These are phyloP conservation scores for Malus hybrid DNA, from an alignment of 331 rosid genomes.

Conservation along the genomic window DNA sequence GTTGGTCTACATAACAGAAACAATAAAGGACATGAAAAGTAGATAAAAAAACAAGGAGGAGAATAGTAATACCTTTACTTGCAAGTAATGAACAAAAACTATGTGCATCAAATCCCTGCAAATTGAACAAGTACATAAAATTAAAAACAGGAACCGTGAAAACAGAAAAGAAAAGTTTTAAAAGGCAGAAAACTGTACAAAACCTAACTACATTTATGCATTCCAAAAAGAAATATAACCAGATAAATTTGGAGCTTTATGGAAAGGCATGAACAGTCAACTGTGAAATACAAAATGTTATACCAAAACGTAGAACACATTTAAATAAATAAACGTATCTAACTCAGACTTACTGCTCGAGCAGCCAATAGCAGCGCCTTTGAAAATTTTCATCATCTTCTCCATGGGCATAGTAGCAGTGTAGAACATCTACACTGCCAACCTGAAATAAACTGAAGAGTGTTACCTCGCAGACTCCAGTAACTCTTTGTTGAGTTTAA, in stretches of 20 bases:
- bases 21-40: slow-evolving; percentile 2
- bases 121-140: slow-evolving; percentile 1
- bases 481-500: background rate
- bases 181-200: background rate
- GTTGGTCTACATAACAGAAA: background rate
- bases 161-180: background rate
- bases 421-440: slow-evolving; percentile 85
- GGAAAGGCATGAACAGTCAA: background rate
- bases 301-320: background rate
- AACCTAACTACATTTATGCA: background rate
- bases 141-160: slow-evolving; percentile 12
- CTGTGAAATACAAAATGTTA: background rate
- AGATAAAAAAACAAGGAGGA: background rate
- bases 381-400: slow-evolving; percentile 89
- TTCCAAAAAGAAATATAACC: background rate
- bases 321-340: background rate
- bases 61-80: slow-evolving; percentile 60
- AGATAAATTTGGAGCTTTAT: background rate
- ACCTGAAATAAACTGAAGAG: slow-evolving; percentile 59
- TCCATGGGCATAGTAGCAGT: slow-evolving; percentile 95
- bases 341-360: slow-evolving; percentile 69
- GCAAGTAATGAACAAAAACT: slow-evolving; percentile 90
- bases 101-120: slow-evolving; percentile 90
- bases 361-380: slow-evolving; percentile 96
- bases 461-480: slow-evolving; percentile 22